Evolutionary conservation across 129 eudicot genomes (phyloP), one percentile per base, ranked within the genome.

Genomic region (Flaveria sonorensis): DNA sequence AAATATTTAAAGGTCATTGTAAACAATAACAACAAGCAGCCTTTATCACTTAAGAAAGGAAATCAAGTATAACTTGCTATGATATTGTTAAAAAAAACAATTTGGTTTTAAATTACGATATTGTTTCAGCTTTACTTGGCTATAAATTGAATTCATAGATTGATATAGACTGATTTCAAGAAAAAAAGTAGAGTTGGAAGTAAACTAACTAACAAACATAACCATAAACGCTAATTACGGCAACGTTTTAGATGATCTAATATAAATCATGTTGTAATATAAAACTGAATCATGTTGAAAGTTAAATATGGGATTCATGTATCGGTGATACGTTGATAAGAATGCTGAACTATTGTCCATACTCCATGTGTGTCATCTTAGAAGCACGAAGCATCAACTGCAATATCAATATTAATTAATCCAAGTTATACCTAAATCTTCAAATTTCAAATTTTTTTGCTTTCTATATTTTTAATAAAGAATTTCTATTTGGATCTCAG

Each of bases 401-500:
- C 30, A 61, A 23, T 62, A 28, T 12, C 26, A 61, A 13, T 26
- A 28, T 28, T 62, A 14, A 13, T 28, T 26, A 26, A 26, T 26
- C 43, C 40, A 13, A 26, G 6, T 6, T 26, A 63, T 6, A 14
- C 11, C 46, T 14, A 28, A 30, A 63, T 63, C 69, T 24, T 64
- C 50, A 18, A 19, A 52, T 72, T 52, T 51, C 6, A 7, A 40
- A 73, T 13, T 12, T 21, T 21, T 43, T 61, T 12, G 5, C 1
- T 28, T 56, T 36, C 19, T 20, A 20, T 24, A 39, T 64, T 28
- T 13, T 43, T 20, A 15, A 30, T 9, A 20, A 47, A 11, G 57
- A 30, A 65, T 15, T 45, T 74, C 39, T 21, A 72, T 72, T 60
- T 20, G 20, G 16, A 23, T 79, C 82, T 82, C 96, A 93, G 98